Conservation (phyloP, 2,329 filamentous ascomycete genomes). For the Exophiala bonariae region DNA sequence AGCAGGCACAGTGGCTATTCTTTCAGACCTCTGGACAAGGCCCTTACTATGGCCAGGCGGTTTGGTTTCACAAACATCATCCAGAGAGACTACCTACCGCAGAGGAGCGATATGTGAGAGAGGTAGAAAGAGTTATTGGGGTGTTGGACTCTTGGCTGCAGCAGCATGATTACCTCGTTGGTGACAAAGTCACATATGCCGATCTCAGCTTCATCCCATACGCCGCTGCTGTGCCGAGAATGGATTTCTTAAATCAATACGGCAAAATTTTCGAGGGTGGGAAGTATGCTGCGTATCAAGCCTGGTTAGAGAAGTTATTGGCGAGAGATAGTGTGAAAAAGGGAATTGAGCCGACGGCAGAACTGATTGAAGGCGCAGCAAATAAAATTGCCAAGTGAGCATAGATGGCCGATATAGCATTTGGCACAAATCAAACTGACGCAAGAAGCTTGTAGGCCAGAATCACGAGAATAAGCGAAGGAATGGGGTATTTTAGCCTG, state of each 20-base stretch:
- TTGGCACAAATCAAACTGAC: too few species aligned
- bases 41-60: conserved; percentile 49
- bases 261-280: too few species aligned
- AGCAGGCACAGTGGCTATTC: conserved; percentile 45
- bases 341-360: too few species aligned
- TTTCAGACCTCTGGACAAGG: conserved; percentile 48
- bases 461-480: too few species aligned
- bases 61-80: conserved; percentile 44
- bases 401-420: too few species aligned
- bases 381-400: too few species aligned
- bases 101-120: conserved; percentile 44
- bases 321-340: too few species aligned
- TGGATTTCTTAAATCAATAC: background rate
- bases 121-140: conserved; percentile 43
- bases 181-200: conserved; percentile 43
- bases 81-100: conserved; percentile 44
- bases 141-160: conserved; percentile 44
- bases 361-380: too few species aligned
- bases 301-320: too few species aligned
- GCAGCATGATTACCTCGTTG: conserved; percentile 41
- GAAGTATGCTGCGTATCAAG: too few species aligned
- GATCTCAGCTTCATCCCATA: conserved; percentile 44
- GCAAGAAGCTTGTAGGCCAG: too few species aligned
- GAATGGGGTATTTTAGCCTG: too few species aligned
- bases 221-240: conserved; percentile 24